Conservation (phyloP, 345 rosid genomes). For the Rhizophora mangle region DNA sequence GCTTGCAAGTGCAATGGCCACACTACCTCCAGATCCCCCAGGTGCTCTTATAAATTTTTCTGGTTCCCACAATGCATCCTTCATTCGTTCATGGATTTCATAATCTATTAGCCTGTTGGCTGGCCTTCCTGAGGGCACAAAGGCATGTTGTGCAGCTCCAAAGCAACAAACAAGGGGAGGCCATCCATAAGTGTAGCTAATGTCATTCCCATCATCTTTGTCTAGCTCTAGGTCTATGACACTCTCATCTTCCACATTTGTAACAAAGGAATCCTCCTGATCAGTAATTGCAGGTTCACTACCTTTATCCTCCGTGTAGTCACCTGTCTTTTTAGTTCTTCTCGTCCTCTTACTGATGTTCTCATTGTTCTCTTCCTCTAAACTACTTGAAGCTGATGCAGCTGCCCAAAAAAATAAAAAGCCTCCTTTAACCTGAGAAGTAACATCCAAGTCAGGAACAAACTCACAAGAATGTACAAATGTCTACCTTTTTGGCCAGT, state of each 20-base stretch:
- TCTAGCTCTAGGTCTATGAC: conserved; percentile 58
- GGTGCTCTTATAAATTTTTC: conserved; percentile 75
- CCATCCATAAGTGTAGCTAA: conserved; percentile 75
- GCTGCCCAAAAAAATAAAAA: conserved; percentile 29
- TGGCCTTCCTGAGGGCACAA: conserved; percentile 81
- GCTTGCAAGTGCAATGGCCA: conserved; percentile 76
- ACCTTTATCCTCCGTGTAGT: conserved; percentile 29
- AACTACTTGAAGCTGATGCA: conserved; percentile 32
- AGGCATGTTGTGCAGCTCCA: conserved; percentile 85
- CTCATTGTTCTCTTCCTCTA: conserved; percentile 48
- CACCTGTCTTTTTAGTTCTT: conserved; percentile 37
- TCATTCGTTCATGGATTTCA: conserved; percentile 64
- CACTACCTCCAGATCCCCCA: conserved; percentile 80
- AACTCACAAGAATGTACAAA: not conserved
- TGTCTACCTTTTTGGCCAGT: conserved; percentile 49
- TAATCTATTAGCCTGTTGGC: conserved; percentile 76
- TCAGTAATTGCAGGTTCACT: conserved; percentile 51
- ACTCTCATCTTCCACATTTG: conserved; percentile 46
- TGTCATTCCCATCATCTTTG: conserved; percentile 58
- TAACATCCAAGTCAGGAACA: not conserved
- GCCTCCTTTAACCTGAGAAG: conserved; percentile 4
- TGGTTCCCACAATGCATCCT: conserved; percentile 63
- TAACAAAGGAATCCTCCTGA: conserved; percentile 34
- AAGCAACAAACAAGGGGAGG: conserved; percentile 97
- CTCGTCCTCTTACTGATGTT: conserved; percentile 50